Evolutionary conservation across 805 yeast species (phyloP), one percentile per base, ranked within the genome.

Genomic region (Hanseniaspora nectarophila): DNA sequence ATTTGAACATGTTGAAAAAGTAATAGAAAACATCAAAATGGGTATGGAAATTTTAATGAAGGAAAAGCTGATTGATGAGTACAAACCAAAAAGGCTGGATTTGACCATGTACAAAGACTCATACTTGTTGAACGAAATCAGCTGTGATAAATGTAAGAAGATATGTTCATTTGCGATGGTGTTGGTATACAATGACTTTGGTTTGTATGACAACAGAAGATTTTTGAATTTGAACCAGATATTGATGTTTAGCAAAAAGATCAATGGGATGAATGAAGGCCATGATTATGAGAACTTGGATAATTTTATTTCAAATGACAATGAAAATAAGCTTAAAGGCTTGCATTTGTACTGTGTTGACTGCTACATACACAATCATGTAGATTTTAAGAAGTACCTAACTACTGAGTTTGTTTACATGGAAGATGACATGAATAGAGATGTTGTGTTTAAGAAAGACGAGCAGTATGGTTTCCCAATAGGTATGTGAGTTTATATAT

Each of bases 271-370:
- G 6, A 38, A 38, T 12, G 50, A 45, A 15, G 42, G 35, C 18
- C 29, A 32, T 15, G 52, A 54, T 24, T 51, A 49, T 32, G 46
- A 34, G 18, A 35, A 43, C 20, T 28, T 40, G 2, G 26, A 48
- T 20, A 42, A 39, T 20, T 26, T 49, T 16, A 59, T 54, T 23
- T 51, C 53, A 9, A 61, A 54, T n/a, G 51, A 51, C 16, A 59
- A 49, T 23, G 54, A 48, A 21, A 58, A 46, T 5, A 55, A 51
- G 15, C 55, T 46, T 20, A 49, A 47, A 2, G 13, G 31, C 15
- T 43, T 52, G 46, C 42, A 50, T 6, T 3, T 49, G 31, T 49
- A 42, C 26, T 49, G 53, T 20, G 44, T 39, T 15, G 31, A 21
- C 6, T 49, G 53, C 20, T 49, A 42, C 34, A 28, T 15, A 16